Percentiles rank a stretch among this genome's conserved stretches.
Conservation (phyloP, 2,329 filamentous ascomycete genomes). For the Paraphoma chrysanthemicola region DNA sequence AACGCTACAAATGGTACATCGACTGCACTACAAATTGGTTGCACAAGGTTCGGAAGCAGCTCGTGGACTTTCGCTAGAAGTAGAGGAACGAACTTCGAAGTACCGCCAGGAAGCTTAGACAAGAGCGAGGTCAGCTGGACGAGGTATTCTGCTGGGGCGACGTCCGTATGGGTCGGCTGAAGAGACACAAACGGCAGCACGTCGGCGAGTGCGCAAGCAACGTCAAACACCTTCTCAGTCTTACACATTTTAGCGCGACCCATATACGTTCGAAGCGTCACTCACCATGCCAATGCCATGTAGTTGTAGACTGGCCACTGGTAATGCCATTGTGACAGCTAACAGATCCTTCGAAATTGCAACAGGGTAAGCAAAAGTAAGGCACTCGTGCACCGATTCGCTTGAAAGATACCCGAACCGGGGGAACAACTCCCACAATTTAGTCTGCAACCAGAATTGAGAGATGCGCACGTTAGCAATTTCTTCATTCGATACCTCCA, state of each 20-base stretch:
- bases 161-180: conserved; percentile 11
- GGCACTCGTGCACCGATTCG: conserved; percentile 57
- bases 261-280: background rate
- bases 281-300: conserved; percentile 40
- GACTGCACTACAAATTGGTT: conserved; percentile 19
- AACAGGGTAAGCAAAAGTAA: conserved; percentile 70
- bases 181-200: conserved; percentile 32
- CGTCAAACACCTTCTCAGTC: conserved; percentile 41
- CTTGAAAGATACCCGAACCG: conserved; percentile 61
- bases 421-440: conserved; percentile 67
- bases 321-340: conserved; percentile 43
- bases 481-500: conserved; percentile 61
- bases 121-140: conserved; percentile 23
- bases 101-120: conserved; percentile 30
- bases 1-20: conserved; percentile 15
- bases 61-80: conserved; percentile 36
- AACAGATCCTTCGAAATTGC: conserved; percentile 68
- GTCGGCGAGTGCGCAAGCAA: conserved; percentile 37
- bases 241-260: conserved; percentile 9
- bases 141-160: conserved; percentile 21
- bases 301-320: conserved; percentile 28
- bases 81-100: conserved; percentile 33
- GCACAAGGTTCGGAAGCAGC: conserved; percentile 26
- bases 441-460: conserved; percentile 71
- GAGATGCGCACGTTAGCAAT: conserved; percentile 64